Evolutionary conservation across 2,329 filamentous ascomycete species (phyloP).

Genomic region (Claviceps lovelessii): DNA sequence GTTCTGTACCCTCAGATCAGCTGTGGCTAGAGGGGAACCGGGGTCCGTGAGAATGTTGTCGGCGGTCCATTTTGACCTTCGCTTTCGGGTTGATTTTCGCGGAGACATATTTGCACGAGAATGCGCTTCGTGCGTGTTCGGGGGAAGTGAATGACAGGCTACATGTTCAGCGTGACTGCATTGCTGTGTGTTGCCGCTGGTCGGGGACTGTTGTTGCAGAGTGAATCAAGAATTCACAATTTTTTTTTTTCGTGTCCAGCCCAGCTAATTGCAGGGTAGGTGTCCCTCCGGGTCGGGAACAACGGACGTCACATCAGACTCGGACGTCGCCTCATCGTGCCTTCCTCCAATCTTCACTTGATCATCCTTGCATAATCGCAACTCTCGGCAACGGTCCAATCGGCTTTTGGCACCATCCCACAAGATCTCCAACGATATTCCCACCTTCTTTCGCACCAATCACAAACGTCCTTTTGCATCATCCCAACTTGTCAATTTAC

Average conservation of each 20-base stretch:
- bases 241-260: no score
- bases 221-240: neutral
- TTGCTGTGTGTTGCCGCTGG: neutral
- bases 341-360: no score
- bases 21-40: conserved; percentile 24
- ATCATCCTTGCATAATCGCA: no score
- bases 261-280: neutral
- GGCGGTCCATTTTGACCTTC: conserved; percentile 22
- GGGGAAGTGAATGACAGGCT: neutral
- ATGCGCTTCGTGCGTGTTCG: neutral
- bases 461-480: no score
- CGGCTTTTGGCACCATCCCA: no score
- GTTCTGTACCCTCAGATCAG: conserved; percentile 21
- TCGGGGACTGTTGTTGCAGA: neutral
- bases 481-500: no score
- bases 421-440: no score
- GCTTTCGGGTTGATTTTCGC: neutral
- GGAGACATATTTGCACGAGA: conserved; percentile 1
- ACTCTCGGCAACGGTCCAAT: no score
- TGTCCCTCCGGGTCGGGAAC: no score
- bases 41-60: conserved; percentile 22
- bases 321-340: no score
- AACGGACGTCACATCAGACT: no score
- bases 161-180: neutral
- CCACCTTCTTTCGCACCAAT: no score